Base-by-base conservation (phyloP, 495 filamentous ascomycete species). In the Acidomyces sp. region DNA sequence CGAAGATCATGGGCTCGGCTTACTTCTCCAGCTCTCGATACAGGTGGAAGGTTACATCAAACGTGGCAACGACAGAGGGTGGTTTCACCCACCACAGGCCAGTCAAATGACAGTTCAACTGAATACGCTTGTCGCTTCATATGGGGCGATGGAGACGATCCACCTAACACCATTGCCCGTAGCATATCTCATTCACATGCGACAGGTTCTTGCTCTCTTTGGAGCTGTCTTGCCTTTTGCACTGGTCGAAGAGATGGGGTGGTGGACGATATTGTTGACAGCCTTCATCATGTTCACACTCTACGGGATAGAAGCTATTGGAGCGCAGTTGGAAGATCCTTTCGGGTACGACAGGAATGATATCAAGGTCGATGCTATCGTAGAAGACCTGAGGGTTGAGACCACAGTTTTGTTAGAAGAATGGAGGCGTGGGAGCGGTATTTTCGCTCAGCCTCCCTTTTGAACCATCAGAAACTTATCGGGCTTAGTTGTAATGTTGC, bases 301-400 rank as follows among this genome's bases (percentile, higher is more conserved):
- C 1, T 82, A 81, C 49, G 75, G 78, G 1, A 82, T 82, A 21
- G 78, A 82, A 37, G 78, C 75, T 1, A 85, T 85, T 39, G 80
- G 76, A 2, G 73, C 64, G 11, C 77, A 82, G 52, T 63, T 84
- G 6, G 80, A 85, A 52, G 80, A 85, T 53, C 80, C 80, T 0
- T 84, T 85, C 55, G 78, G 80, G 5, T 72, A 74, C 46, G 79
- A 82, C 46, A 70, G 71, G 46, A 83, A 82, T 41, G 80, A 84
- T 55, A 84, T 85, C 59, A 80, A 80, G 53, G 80, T 84, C 70
- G 80, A 84, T 54, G 77, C 69, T 9, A 72, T 84, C 40, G 73
- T 78, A 6, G 73, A 77, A 33, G 80, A 85, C 53, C 62, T 71
- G 26, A 64, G 74, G 39, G 66, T 59, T 26, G 80, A 85, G 60